Evolutionary conservation across 1,139 yeast species (phyloP), one percentile per base, ranked within the genome.

Genomic region (Yamadazyma sp.): DNA sequence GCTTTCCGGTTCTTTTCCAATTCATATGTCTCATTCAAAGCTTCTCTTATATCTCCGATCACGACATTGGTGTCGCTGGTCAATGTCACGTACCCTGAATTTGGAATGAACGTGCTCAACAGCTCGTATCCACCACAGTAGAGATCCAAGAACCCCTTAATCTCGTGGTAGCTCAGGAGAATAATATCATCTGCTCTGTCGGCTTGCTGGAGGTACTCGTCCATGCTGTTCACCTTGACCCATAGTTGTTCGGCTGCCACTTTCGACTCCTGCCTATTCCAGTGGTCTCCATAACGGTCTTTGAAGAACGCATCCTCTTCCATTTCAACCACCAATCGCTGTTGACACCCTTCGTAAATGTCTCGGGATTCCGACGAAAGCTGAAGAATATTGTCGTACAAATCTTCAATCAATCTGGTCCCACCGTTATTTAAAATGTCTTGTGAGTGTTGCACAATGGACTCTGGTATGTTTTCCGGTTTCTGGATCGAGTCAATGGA

Each of bases 381-480:
- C 6, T 54, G 59, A 3, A 62, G 55, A 13, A 83, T 66, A 39
- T 78, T 84, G 7, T 56, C 58, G 27, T 80, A 57, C 1, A 77
- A 53, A 15, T 61, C 60, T 23, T 67, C 69, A 8, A 85, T 52
- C 11, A 62, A 59, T 2, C 50, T 44, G 0, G 67, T 45, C 0
- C 90, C 92, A 0, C 90, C 88, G 24, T 62, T 51, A 0, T 73
- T 55, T n/a, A 66, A 59, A 3, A 86, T 65, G 30, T 78, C 81
- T 31, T 74, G 76, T 2, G 78, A 70, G 47, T 82, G 83, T 12
- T 70, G 70, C 1, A 76, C 40, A 1, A 86, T 64, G 2, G 79
- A 68, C 6, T 70, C 70, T 0, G 95, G 95, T 2, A 84, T 51
- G 16, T 76, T 74, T 39, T 80, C 78, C 0, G 89, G 88, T 40